These are phyloP conservation scores for Aspergillus ochraceoroseus DNA, from an alignment of 2,329 filamentous ascomycete genomes.

Conservation along the genomic window DNA sequence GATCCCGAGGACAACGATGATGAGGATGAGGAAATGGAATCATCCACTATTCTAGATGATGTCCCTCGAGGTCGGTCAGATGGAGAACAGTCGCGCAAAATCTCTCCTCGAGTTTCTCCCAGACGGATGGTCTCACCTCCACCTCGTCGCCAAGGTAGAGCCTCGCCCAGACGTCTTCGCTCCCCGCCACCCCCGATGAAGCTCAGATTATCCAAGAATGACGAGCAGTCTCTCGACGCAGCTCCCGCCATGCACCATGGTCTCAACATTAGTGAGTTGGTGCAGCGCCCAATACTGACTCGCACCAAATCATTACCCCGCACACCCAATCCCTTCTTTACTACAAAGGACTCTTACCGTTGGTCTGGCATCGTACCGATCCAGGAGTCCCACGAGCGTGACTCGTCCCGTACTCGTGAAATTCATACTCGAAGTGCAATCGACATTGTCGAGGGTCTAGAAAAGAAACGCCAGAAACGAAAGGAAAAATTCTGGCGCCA, in stretches of 20 bases:
- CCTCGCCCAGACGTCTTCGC: conserved; percentile 62
- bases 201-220: conserved; percentile 47
- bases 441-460: conserved; percentile 93
- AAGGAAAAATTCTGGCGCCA: conserved; percentile 90
- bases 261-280: conserved; percentile 52
- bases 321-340: conserved; percentile 64
- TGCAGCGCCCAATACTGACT: conserved; percentile 61
- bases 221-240: conserved; percentile 35
- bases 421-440: conserved; percentile 84
- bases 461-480: conserved; percentile 87
- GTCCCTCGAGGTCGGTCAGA: conserved; percentile 43
- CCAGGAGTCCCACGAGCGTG: conserved; percentile 36
- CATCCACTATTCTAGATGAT: conserved; percentile 46
- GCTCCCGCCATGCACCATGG: conserved; percentile 45
- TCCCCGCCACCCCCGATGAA: conserved; percentile 64
- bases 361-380: conserved; percentile 32
- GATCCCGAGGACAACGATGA: conserved; percentile 84
- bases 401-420: conserved; percentile 42
- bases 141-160: conserved; percentile 47
- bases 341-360: conserved; percentile 31
- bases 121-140: conserved; percentile 55
- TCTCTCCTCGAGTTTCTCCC: conserved; percentile 56
- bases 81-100: conserved; percentile 47
- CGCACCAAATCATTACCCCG: conserved; percentile 84
- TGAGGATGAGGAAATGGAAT: conserved; percentile 58